phyloP scores from a whole-genome alignment of 345 rosid genomes.

The Bretschneidera sinensis region DNA sequence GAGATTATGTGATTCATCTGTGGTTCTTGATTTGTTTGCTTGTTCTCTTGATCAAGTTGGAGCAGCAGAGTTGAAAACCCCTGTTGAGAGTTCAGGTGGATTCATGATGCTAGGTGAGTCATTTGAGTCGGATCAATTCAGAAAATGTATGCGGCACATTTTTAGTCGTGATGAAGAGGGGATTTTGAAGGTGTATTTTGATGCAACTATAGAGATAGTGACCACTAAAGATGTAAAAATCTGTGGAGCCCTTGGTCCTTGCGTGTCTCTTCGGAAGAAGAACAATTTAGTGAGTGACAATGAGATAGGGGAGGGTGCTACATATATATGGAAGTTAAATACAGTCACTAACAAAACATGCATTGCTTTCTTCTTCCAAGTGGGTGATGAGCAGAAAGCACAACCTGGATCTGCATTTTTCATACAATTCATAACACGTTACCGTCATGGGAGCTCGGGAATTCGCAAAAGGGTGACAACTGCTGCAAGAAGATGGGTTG shows the following conservation, averaged over 20 bases:
- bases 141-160: conserved; percentile 69
- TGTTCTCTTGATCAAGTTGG: conserved; percentile 97
- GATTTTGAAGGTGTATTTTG: conserved; percentile 72
- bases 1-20: conserved; percentile 59
- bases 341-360: conserved; percentile 69
- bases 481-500: conserved; percentile 90
- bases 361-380: conserved; percentile 81
- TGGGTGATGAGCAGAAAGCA: conserved; percentile 53
- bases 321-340: conserved; percentile 78
- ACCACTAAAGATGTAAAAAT: conserved; percentile 76
- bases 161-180: conserved; percentile 66
- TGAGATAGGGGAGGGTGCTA: conserved; percentile 76
- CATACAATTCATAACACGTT: conserved; percentile 80
- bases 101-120: conserved; percentile 84
- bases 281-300: conserved; percentile 68
- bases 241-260: conserved; percentile 92
- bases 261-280: conserved; percentile 60
- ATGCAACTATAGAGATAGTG: conserved; percentile 82
- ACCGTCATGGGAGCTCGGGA: conserved; percentile 63
- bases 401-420: conserved; percentile 85
- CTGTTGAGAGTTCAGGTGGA: conserved; percentile 87
- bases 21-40: conserved; percentile 81
- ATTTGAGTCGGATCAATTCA: conserved; percentile 71
- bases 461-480: conserved; percentile 78
- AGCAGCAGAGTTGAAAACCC: conserved; percentile 67